Evolutionary conservation across 192 early-diverging fungal species (phyloP).

Genomic region (Haplosporangium gracile): DNA sequence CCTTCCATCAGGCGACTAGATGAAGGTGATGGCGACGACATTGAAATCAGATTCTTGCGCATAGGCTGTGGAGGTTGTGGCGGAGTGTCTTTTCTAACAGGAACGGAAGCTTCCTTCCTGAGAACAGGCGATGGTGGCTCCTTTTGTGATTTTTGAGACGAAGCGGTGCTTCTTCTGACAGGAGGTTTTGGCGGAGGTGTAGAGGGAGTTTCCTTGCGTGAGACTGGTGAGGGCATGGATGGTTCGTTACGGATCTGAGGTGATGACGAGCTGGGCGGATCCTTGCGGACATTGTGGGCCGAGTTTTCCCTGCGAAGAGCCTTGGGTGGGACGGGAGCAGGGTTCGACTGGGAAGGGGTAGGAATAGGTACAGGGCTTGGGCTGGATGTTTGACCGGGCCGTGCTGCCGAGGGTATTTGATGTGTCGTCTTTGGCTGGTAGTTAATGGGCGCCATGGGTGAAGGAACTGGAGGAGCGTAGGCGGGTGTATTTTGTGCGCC

Average conservation of each 20-base stretch:
- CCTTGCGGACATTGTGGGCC: constrained; percentile 36
- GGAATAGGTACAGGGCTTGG: constrained; percentile 5
- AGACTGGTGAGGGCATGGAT: constrained; percentile 27
- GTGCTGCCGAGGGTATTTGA: background rate
- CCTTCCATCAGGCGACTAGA: constrained; percentile 22
- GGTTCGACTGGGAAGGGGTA: background rate
- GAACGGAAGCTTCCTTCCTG: constrained; percentile 19
- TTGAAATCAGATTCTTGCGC: constrained; percentile 43
- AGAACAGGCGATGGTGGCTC: constrained; percentile 33
- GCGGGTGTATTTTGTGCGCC: background rate
- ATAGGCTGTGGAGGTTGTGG: constrained; percentile 38
- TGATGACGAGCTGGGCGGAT: constrained; percentile 15
- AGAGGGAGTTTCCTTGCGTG: constrained; percentile 18
- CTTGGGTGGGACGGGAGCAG: constrained; percentile 21
- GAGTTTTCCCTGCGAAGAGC: constrained; percentile 41
- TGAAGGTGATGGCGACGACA: constrained; percentile 38
- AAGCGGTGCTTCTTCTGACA: constrained; percentile 39
- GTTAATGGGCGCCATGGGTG: constrained; percentile 18
- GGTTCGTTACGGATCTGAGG: constrained; percentile 43
- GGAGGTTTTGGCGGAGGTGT: constrained; percentile 36
- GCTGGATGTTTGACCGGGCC: constrained; percentile 9
- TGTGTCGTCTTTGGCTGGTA: constrained; percentile 41
- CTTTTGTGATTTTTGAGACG: constrained; percentile 46
- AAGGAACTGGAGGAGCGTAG: background rate
- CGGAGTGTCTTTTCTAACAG: constrained; percentile 28